Evolutionary conservation across 192 early-diverging fungal genomes (phyloP).

Genomic region (Endogone sp.): DNA sequence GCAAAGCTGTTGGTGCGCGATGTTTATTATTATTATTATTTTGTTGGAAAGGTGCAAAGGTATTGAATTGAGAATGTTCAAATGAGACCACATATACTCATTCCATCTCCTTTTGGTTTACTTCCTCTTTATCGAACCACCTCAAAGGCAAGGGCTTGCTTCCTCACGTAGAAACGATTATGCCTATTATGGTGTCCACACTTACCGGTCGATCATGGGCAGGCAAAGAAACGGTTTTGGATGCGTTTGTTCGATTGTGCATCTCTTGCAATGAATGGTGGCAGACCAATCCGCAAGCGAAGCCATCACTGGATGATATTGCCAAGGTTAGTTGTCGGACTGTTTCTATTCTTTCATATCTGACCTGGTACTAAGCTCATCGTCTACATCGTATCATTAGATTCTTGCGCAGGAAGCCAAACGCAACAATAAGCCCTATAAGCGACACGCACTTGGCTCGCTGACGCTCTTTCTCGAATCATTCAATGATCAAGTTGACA

Average conservation of each 20-base stretch:
- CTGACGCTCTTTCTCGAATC: constrained; percentile 56
- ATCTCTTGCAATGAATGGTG: constrained; percentile 54
- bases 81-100: too few species aligned
- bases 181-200: constrained; percentile 60
- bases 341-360: too few species aligned
- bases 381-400: constrained; percentile 27
- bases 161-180: constrained; percentile 34
- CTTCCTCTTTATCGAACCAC: too few species aligned
- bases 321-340: constrained; percentile 32
- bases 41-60: not conserved
- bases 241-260: constrained; percentile 51
- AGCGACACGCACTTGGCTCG: constrained; percentile 58
- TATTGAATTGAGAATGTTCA: too few species aligned
- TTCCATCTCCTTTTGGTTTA: too few species aligned
- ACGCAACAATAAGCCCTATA: constrained; percentile 70
- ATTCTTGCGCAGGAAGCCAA: constrained; percentile 70
- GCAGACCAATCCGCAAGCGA: constrained; percentile 4
- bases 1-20: constrained; percentile 39
- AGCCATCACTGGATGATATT: constrained; percentile 34
- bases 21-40: not conserved
- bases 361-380: too few species aligned
- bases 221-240: constrained; percentile 75
- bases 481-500: constrained; percentile 48
- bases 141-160: constrained; percentile 31
- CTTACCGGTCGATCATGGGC: constrained; percentile 73